Percentiles rank a stretch among this genome's conserved stretches.
phyloP scores from a whole-genome alignment of 1,284 basidiomycete species.

The Polyporus tsugae region DNA sequence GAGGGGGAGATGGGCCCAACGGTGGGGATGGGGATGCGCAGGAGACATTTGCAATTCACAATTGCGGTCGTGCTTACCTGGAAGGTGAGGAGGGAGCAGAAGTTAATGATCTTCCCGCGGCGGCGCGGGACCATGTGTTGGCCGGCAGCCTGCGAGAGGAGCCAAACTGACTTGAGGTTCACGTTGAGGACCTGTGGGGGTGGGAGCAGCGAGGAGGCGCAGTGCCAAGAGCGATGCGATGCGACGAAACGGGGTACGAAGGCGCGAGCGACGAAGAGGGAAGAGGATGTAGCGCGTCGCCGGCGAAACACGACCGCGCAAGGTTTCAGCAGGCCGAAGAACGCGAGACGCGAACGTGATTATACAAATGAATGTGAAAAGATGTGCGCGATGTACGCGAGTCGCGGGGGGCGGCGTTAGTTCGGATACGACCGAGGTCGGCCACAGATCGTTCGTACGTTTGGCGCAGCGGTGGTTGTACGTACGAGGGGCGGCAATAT shows the following conservation, averaged over 20 bases:
- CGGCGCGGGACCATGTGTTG: conserved; percentile 80
- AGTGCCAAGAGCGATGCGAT: background rate
- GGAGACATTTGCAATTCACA: conserved; percentile 6
- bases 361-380: conserved; percentile 9
- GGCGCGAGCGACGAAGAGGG: background rate
- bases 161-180: conserved; percentile 83
- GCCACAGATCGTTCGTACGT: conserved; percentile 21
- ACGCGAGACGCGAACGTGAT: conserved; percentile 6
- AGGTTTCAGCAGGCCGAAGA: background rate
- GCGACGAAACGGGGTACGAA: background rate
- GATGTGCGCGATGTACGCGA: background rate
- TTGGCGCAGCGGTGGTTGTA: conserved; percentile 19
- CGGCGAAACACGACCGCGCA: conserved; percentile 11
- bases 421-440: conserved; percentile 24
- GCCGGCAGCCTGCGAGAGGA: conserved; percentile 80
- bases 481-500: conserved; percentile 11
- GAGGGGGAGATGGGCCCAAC: background rate
- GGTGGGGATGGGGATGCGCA: conserved; percentile 7
- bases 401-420: conserved; percentile 22
- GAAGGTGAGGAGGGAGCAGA: conserved; percentile 81
- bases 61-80: conserved; percentile 48
- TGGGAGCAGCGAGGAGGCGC: conserved; percentile 10
- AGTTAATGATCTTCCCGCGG: conserved; percentile 85
- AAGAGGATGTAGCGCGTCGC: background rate
- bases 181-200: conserved; percentile 70